Base-by-base conservation (phyloP, 2,329 filamentous ascomycete species). In the Hyphodiscus sp. region DNA sequence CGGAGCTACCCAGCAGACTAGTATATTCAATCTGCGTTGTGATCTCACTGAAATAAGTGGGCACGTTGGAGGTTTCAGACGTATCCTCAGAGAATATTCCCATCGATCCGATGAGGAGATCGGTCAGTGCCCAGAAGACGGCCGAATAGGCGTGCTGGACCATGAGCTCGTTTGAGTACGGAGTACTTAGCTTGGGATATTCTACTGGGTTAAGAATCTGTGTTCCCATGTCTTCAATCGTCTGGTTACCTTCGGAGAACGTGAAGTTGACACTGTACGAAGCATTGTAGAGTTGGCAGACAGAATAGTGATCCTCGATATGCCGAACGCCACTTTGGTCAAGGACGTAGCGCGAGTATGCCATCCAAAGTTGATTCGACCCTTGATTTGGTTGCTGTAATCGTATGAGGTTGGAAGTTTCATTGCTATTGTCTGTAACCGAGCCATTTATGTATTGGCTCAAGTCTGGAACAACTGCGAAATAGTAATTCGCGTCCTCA, bases 291-390 rank as follows among this genome's bases (percentile, higher is more conserved):
- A 61, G 49, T 13, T 50, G 46, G 29, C 58, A 61, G 2, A 52
- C 51, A 6, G 42, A 51, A 26, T 56, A 53, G 29, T 53, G 52
- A 26, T 49, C 49, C 11, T 44, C 23, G 8, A 38, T 54, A 16
- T 33, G 18, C 19, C 29, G 20, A 1, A 30, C 15, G 13, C 54
- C 51, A 18, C 42, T 46, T 2, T 29, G 6, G n/a, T 53, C n/a
- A 33, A 45, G 45, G 7, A 30, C 20, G 23, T 53, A 53, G 50
- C 44, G 48, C n/a, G 49, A 48, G 26, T 47, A 55, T 26, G 50
- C 53, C 45, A 53, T 52, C 58, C 58, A 61, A 1, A 61, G 13
- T 38, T 61, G 23, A 38, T 61, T 61, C 4, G 53, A 53, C 8
- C 43, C 57, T 41, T 53, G 59, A 1, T 44, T 23, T 9, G 58